Evolutionary conservation across 805 yeast genomes (phyloP).

Genomic region (Saccharomyces jurei): DNA sequence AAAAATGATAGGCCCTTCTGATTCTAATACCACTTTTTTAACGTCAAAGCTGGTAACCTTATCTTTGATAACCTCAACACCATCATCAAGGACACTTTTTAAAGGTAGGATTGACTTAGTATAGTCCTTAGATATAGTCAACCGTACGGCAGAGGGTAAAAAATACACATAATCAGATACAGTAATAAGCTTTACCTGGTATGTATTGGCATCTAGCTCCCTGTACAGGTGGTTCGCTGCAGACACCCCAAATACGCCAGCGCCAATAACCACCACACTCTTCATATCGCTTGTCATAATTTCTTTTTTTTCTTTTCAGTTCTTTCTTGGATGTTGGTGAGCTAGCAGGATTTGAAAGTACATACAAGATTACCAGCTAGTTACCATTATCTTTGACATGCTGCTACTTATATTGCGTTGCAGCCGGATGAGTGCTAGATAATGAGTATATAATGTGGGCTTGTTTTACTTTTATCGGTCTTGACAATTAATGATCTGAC

Average conservation of each 20-base stretch:
- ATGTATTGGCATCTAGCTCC: background rate
- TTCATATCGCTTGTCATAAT: background rate
- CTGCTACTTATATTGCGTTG: too few species aligned
- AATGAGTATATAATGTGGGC: too few species aligned
- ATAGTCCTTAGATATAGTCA: slow-evolving; percentile 12
- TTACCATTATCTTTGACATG: too few species aligned
- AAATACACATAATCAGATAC: slow-evolving; percentile 10
- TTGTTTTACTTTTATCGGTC: too few species aligned
- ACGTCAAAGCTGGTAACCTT: slow-evolving; percentile 15
- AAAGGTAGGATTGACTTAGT: slow-evolving; percentile 14
- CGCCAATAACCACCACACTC: slow-evolving; percentile 18
- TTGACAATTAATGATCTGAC: too few species aligned
- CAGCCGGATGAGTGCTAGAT: too few species aligned
- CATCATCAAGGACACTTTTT: slow-evolving; percentile 11
- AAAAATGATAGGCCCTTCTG: slow-evolving; percentile 8
- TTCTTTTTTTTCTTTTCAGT: background rate
- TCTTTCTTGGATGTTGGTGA: too few species aligned
- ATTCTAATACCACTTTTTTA: slow-evolving; percentile 7
- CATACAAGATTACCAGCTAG: too few species aligned
- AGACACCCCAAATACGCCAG: slow-evolving; percentile 18
- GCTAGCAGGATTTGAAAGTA: too few species aligned
- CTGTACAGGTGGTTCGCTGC: slow-evolving; percentile 14
- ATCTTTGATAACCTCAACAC: slow-evolving; percentile 18
- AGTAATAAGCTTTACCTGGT: slow-evolving; percentile 11
- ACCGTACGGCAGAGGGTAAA: slow-evolving; percentile 13